phyloP scores from a whole-genome alignment of 2,329 filamentous ascomycete genomes.

The Colletotrichum ledebouriae region DNA sequence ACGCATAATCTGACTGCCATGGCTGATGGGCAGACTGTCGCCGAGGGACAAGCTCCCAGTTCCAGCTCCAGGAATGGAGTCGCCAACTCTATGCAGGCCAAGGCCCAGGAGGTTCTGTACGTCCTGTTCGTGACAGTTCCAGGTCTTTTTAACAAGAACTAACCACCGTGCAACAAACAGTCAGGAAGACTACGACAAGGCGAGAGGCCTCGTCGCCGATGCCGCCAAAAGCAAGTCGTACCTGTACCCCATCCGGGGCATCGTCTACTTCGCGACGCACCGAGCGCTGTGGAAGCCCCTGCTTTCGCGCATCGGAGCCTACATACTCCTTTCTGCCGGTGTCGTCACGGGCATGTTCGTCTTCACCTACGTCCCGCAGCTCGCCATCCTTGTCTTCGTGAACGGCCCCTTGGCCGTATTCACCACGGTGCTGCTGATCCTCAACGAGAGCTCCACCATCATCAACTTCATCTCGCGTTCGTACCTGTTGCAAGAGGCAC shows the following conservation, averaged over 20 bases:
- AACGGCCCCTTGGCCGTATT: slow-evolving; percentile 86
- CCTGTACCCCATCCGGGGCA: slow-evolving; percentile 84
- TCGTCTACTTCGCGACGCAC: slow-evolving; percentile 70
- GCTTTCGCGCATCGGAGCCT: slow-evolving; percentile 67
- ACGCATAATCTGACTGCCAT: slow-evolving; percentile 11
- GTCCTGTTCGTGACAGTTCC: slow-evolving; percentile 28
- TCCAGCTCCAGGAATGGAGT: slow-evolving; percentile 46
- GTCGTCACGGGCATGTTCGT: slow-evolving; percentile 87
- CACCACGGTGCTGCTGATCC: slow-evolving; percentile 77
- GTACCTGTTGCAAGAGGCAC: slow-evolving; percentile 83
- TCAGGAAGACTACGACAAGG: slow-evolving; percentile 78
- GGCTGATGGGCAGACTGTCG: slow-evolving; percentile 33
- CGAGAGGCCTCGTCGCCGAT: slow-evolving; percentile 73
- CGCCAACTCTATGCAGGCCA: slow-evolving; percentile 57
- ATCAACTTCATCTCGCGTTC: slow-evolving; percentile 71
- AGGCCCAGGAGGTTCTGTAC: slow-evolving; percentile 65
- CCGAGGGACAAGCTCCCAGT: slow-evolving; percentile 24
- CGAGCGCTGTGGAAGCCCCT: slow-evolving; percentile 71
- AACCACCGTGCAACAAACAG: slow-evolving; percentile 55
- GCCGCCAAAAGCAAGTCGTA: slow-evolving; percentile 78
- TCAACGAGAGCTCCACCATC: slow-evolving; percentile 72
- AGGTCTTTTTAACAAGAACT: slow-evolving; percentile 2
- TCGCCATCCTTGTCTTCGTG: slow-evolving; percentile 84
- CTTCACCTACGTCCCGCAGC: slow-evolving; percentile 88
- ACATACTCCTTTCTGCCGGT: slow-evolving; percentile 76